Evolutionary conservation across 768 basidiomycete genomes (phyloP).

Genomic region (Collybia mongolica): DNA sequence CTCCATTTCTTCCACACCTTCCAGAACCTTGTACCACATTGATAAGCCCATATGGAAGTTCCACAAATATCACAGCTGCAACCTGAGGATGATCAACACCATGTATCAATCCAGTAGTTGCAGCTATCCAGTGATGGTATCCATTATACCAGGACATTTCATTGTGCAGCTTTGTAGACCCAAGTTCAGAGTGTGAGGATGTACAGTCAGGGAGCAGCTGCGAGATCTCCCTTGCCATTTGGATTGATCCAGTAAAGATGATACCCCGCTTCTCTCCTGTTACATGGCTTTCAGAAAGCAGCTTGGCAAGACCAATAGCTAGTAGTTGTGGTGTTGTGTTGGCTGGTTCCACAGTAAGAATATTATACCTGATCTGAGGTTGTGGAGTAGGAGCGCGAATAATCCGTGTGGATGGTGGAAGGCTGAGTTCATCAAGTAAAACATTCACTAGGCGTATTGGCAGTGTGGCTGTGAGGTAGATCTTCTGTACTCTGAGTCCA

Average conservation of each 20-base stretch:
- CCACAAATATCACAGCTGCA: constrained; percentile 14
- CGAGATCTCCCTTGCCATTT: too few relatives aligned
- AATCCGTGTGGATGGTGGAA: neutral
- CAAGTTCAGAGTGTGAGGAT: neutral
- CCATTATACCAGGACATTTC: constrained; percentile 10
- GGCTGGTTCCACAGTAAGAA: neutral
- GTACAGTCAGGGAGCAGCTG: too few relatives aligned
- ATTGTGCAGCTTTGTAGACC: neutral
- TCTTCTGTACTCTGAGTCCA: constrained; percentile 6
- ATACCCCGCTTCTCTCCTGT: neutral
- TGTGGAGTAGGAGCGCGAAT: neutral
- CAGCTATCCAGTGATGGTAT: constrained; percentile 14
- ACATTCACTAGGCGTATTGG: constrained; percentile 4
- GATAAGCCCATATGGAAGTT: constrained; percentile 14
- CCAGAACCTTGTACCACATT: constrained; percentile 20
- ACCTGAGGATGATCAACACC: constrained; percentile 18
- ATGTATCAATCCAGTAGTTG: constrained; percentile 19
- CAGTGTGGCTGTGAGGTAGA: constrained; percentile 18
- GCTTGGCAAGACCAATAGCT: neutral
- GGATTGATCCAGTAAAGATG: neutral
- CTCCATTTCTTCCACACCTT: constrained; percentile 11
- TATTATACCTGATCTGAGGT: neutral
- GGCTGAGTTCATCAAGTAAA: constrained; percentile 5
- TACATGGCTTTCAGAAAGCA: neutral
- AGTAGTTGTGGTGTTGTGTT: neutral